Percentiles rank a stretch among this genome's conserved stretches.
phyloP scores from a whole-genome alignment of 306 rosid genomes.

The Astragalus glycyphyllos region DNA sequence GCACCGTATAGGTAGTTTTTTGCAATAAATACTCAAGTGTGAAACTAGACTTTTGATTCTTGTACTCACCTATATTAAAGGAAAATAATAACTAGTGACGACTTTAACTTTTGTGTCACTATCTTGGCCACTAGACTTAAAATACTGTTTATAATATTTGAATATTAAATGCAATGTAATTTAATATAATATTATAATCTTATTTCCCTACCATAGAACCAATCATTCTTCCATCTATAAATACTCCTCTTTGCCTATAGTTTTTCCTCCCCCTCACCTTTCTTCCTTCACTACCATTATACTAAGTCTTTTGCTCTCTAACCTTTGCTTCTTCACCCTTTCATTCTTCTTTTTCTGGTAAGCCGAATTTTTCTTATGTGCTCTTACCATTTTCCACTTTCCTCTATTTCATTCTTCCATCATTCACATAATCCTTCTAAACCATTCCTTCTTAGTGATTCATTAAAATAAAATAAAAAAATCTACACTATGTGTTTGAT shows the following conservation, averaged over 20 bases:
- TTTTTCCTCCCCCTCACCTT: conserved; percentile 64
- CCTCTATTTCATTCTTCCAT: conserved; percentile 16
- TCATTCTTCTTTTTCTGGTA: conserved; percentile 47
- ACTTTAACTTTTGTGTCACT: conserved; percentile 8
- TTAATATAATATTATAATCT: conserved; percentile 25
- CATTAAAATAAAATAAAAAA: neutral
- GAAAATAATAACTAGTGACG: neutral
- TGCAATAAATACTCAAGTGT: neutral
- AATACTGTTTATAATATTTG: neutral
- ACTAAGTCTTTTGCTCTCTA: conserved; percentile 32
- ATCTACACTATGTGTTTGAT: neutral
- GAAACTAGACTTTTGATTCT: conserved; percentile 23
- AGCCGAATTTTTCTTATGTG: conserved; percentile 38
- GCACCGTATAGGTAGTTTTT: neutral
- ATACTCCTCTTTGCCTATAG: conserved; percentile 45
- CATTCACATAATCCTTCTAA: conserved; percentile 27
- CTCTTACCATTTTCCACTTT: conserved; percentile 34
- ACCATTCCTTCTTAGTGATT: conserved; percentile 2
- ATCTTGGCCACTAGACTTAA: neutral
- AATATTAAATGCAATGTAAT: conserved; percentile 5
- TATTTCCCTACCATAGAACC: conserved; percentile 26
- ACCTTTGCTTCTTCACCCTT: conserved; percentile 32
- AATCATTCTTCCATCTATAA: conserved; percentile 57
- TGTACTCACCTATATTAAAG: conserved; percentile 2
- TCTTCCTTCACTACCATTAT: conserved; percentile 35